Conservation (phyloP, 305 asterid genomes). For the Ilex paraguariensis region DNA sequence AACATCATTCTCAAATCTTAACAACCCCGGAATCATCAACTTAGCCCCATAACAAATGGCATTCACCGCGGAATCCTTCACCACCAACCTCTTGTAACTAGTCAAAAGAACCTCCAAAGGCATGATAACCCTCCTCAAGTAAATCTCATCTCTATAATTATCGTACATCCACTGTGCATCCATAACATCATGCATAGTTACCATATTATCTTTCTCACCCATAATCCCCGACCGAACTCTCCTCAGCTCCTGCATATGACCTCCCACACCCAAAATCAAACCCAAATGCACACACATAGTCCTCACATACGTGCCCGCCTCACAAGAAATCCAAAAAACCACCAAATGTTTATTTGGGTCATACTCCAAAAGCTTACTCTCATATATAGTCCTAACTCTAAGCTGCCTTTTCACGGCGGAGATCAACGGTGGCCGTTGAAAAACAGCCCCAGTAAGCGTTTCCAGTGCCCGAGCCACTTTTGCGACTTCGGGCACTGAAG, state of each 20-base stretch:
- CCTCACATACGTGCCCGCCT: constrained; percentile 97
- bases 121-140: constrained; percentile 92
- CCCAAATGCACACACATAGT: constrained; percentile 97
- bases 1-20: constrained; percentile 94
- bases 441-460: constrained; percentile 86
- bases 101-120: constrained; percentile 88
- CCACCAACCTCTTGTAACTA: constrained; percentile 90
- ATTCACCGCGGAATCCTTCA: constrained; percentile 93
- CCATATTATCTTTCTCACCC: constrained; percentile 99
- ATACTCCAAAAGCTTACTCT: constrained; percentile 88
- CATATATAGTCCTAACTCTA: constrained; percentile 88
- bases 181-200: constrained; percentile 96
- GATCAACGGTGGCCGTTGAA: constrained; percentile 92
- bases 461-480: constrained; percentile 87
- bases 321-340: constrained; percentile 96
- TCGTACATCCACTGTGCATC: constrained; percentile 92
- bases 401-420: constrained; percentile 96
- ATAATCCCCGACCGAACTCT: constrained; percentile 87
- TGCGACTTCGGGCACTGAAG: constrained; percentile 68
- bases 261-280: constrained; percentile 86
- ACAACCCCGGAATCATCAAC: constrained; percentile 90
- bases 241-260: constrained; percentile 95
- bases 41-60: constrained; percentile 95
- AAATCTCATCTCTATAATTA: constrained; percentile 77
- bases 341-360: constrained; percentile 76